Base-by-base conservation (phyloP, 2,329 filamentous ascomycete genomes). In the Penicillium sp. region DNA sequence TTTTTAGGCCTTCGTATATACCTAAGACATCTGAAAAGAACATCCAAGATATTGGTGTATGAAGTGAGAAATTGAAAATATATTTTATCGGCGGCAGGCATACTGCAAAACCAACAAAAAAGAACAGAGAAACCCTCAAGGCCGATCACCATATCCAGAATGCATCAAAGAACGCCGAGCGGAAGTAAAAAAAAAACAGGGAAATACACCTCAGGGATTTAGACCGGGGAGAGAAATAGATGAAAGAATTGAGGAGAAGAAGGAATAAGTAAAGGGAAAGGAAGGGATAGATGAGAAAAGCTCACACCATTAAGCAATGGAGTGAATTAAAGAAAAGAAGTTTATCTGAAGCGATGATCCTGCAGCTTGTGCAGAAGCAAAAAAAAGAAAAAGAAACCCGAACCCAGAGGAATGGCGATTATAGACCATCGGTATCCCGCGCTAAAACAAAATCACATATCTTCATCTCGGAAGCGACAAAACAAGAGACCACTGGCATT, bases 401-500 rank as follows among this genome's bases (percentile, higher is more conserved):
- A 59, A 63, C 60, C 59, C 61, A 53, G 56, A 61, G 58, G 61
- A 60, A 60, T 53, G 57, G 57, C 49, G 53, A 60, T 55, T 59
- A 65, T 56, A 67, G 58, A 56, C 64, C 63, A 68, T 62, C 64
- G 62, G 63, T 62, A 58, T 63, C 65, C 65, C 65, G 63, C 68
- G 69, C 70, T 68, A 65, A 65, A 69, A 60, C 58, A 61, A 65
- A 64, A 63, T 63, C 60, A 70, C 70, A 70, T 75, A 69, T 72
- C 68, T 73, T 74, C 72, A 72, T 75, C 61, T 69, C 68, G 62
- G 67, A 64, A 63, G 61, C 58, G 61, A 70, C 68, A 64, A 57
- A 54, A 59, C 56, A 63, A 53, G 31, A 60, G 51, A 57, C 61
- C 53, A 53, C 16, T 46, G 50, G 49, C 60, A 34, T 58, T 56